phyloP scores from a whole-genome alignment of 2,329 filamentous ascomycete genomes.

The Neospermospora avenae region DNA sequence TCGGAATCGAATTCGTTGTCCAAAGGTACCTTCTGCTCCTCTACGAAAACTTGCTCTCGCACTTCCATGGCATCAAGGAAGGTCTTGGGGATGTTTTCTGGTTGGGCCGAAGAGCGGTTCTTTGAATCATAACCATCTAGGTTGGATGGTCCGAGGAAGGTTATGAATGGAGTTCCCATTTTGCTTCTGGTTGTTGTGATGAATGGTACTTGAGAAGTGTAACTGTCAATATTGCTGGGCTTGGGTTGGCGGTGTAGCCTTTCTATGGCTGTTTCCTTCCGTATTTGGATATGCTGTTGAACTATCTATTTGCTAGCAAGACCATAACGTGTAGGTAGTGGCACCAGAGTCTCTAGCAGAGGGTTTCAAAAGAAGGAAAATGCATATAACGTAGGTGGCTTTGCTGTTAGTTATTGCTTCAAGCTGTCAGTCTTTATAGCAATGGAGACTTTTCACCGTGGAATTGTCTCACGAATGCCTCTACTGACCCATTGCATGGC shows the following conservation, averaged over 20 bases:
- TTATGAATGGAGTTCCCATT: conserved; percentile 34
- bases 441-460: background rate
- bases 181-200: conserved; percentile 2
- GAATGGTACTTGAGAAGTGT: background rate
- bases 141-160: conserved; percentile 41
- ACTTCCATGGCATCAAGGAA: conserved; percentile 65
- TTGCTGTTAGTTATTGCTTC: background rate
- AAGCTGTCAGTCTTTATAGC: conserved; percentile 1
- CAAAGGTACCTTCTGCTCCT: conserved; percentile 55
- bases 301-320: too few species aligned
- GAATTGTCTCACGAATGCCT: background rate
- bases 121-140: conserved; percentile 47
- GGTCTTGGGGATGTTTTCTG: conserved; percentile 44
- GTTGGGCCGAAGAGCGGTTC: conserved; percentile 43
- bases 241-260: background rate
- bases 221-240: background rate
- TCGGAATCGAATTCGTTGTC: conserved; percentile 78
- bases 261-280: too few species aligned
- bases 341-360: too few species aligned
- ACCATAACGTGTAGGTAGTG: background rate
- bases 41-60: conserved; percentile 57
- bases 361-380: background rate
- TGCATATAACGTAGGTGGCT: background rate
- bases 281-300: too few species aligned
- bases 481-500: conserved; percentile 2